A percentile compares a stretch with the other conserved stretches of the same genome.
phyloP scores from a whole-genome alignment of 2,329 filamentous ascomycete genomes.

The Pseudogymnoascus sp. region DNA sequence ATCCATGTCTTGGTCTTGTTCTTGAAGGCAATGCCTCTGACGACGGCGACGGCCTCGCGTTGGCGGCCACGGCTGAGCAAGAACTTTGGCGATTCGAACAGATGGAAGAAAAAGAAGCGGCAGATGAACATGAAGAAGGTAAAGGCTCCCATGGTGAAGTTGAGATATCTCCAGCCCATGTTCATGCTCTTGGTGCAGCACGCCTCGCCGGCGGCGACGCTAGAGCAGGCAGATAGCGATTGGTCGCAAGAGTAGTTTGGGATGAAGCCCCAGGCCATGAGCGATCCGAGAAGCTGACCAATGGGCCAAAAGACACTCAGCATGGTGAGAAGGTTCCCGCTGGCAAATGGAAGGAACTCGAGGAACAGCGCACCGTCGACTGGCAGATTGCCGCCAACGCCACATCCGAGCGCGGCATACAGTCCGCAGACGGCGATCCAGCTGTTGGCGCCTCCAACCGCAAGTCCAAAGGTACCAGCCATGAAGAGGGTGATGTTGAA shows the following conservation, averaged over 20 bases:
- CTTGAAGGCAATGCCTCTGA: constrained; percentile 69
- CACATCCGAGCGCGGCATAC: constrained; percentile 56
- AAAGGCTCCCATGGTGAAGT: constrained; percentile 61
- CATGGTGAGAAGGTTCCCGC: constrained; percentile 66
- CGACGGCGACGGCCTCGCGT: constrained; percentile 68
- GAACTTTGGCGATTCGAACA: constrained; percentile 82
- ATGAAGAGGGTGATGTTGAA: constrained; percentile 77
- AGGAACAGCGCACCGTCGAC: constrained; percentile 77
- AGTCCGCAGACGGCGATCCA: constrained; percentile 59
- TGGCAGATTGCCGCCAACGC: constrained; percentile 68
- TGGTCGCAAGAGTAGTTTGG: constrained; percentile 32
- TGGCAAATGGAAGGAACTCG: constrained; percentile 71
- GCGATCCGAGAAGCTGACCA: constrained; percentile 65
- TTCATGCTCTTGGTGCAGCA: constrained; percentile 34
- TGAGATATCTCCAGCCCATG: constrained; percentile 70
- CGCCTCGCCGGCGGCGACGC: constrained; percentile 25
- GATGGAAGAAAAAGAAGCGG: constrained; percentile 72
- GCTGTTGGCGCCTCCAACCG: constrained; percentile 57
- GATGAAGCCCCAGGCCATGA: constrained; percentile 71
- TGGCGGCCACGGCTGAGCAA: constrained; percentile 70
- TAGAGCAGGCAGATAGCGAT: constrained; percentile 27
- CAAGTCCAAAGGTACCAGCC: constrained; percentile 66
- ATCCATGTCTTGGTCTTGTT: constrained; percentile 68
- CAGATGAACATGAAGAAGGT: constrained; percentile 72
- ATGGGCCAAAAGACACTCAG: constrained; percentile 85